Percentiles rank a stretch among this genome's conserved stretches.
phyloP scores from a whole-genome alignment of 2,329 filamentous ascomycete species.

The Aspergillus sp. region DNA sequence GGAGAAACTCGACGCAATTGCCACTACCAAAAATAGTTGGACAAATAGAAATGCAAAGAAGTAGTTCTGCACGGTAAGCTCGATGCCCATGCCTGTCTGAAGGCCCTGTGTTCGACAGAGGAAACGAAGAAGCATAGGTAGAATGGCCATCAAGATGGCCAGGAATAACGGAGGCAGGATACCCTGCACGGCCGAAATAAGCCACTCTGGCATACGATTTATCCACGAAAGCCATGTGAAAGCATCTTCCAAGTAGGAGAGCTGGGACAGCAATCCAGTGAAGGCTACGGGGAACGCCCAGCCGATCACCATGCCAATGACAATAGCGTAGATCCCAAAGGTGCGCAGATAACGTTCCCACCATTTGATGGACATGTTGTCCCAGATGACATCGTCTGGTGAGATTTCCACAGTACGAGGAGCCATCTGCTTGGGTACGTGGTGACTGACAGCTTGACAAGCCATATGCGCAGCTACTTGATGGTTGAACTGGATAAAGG shows the following conservation, averaged over 20 bases:
- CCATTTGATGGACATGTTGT: slow-evolving; percentile 95
- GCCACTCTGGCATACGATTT: slow-evolving; percentile 56
- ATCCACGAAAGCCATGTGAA: slow-evolving; percentile 73
- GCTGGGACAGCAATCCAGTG: slow-evolving; percentile 77
- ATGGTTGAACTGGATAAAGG: slow-evolving; percentile 98
- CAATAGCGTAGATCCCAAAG: slow-evolving; percentile 62
- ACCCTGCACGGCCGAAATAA: slow-evolving; percentile 75
- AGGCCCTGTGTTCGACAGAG: slow-evolving; percentile 73
- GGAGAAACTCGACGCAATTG: slow-evolving; percentile 74
- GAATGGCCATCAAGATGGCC: slow-evolving; percentile 72
- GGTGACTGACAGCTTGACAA: slow-evolving; percentile 86
- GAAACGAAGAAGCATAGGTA: slow-evolving; percentile 75
- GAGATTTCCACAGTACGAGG: slow-evolving; percentile 91
- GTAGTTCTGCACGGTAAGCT: slow-evolving; percentile 84
- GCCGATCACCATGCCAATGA: slow-evolving; percentile 75
- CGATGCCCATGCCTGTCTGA: slow-evolving; percentile 76
- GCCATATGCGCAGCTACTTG: slow-evolving; percentile 98
- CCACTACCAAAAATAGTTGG: slow-evolving; percentile 91
- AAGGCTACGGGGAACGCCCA: slow-evolving; percentile 92
- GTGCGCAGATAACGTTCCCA: slow-evolving; percentile 83
- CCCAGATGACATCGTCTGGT: slow-evolving; percentile 90
- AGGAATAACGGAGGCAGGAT: slow-evolving; percentile 78
- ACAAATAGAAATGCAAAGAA: slow-evolving; percentile 95
- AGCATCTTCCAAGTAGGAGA: slow-evolving; percentile 65
- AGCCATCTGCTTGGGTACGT: slow-evolving; percentile 89